A percentile compares a stretch with the other conserved stretches of the same genome.
These are phyloP conservation scores for Microthyrium microscopicum DNA, from an alignment of 2,329 filamentous ascomycete species.

Conservation along the genomic window DNA sequence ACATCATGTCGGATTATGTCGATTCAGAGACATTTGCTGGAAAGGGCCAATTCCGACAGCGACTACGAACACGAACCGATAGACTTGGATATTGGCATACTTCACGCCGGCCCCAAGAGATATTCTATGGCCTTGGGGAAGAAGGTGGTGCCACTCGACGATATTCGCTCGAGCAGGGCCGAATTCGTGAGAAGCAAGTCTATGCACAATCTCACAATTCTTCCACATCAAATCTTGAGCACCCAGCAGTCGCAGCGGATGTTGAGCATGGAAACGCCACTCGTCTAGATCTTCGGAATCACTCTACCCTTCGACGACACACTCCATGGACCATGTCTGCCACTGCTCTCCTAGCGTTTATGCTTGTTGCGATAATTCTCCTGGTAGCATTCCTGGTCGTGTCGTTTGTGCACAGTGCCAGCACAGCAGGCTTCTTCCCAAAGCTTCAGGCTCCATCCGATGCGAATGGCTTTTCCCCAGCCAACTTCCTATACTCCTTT, in stretches of 20 bases:
- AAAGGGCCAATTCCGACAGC: constrained; percentile 36
- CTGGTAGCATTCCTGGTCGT: constrained; percentile 45
- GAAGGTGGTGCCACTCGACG: constrained; percentile 34
- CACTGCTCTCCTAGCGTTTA: constrained; percentile 47
- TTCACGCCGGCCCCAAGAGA: constrained; percentile 42
- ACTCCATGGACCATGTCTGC: constrained; percentile 63
- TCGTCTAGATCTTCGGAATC: constrained; percentile 34
- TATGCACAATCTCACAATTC: constrained; percentile 13
- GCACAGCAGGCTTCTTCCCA: constrained; percentile 56
- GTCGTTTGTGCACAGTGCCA: constrained; percentile 55
- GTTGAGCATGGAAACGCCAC: constrained; percentile 16
- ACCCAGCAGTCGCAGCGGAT: constrained; percentile 17
- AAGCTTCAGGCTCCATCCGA: constrained; percentile 44
- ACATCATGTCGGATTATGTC: constrained; percentile 56
- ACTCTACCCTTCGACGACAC: constrained; percentile 44
- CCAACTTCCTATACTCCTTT: constrained; percentile 77
- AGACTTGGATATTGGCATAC: constrained; percentile 77
- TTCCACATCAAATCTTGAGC: constrained; percentile 4
- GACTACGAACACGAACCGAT: constrained; percentile 42
- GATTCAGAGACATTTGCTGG: constrained; percentile 45
- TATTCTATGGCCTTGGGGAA: constrained; percentile 71
- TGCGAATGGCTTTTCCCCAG: constrained; percentile 53
- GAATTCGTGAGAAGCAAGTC: constrained; percentile 27
- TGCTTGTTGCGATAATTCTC: constrained; percentile 25
- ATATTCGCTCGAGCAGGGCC: constrained; percentile 34